Base-by-base conservation (phyloP, 768 basidiomycete species). In the Phylloporus scabripes region DNA sequence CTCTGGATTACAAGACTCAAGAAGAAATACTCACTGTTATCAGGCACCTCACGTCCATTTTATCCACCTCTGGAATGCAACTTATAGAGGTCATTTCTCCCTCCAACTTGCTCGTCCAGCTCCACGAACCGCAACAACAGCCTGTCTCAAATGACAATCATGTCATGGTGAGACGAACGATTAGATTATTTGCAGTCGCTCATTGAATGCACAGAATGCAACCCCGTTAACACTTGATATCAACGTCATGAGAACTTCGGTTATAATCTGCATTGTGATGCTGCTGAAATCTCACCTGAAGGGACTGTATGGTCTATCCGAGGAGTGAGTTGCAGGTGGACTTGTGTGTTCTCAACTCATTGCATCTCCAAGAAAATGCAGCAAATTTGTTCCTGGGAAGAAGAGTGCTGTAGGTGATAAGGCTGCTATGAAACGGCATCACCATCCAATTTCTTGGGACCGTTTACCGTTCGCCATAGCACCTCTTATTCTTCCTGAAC, bases 1-100 rank as follows among this genome's bases (percentile, higher is more conserved):
- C 85, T 0, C 81, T 99, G 52, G 93, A 98, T 29, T 98, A 94
- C 74, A 97, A 92, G 72, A 90, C 91, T 0, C 85, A 87, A 58
- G 96, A 99, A 66, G 96, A 98, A 68, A 83, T 86, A 5, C 71
- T 97, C 45, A 83, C 87, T 5, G 83, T 97, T 20, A 80, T 96
- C 61, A 87, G 86, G 51, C 77, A 79, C 47, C 74, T 94, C 48
- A 92, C 89, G 8, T 70, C 77, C 15, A 75, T 86, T 20, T 74
- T 91, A 40, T 93, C 86, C 1, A 87, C 83, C 2, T 78, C 80
- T 9, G 95, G 88, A 46, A 84, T 83, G 76, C 89, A 88, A 58
- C 67, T 89, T n/a, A 75, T 91, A 48, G 92, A 87, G 58, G 69
- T 74, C 17, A 64, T 87, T 18, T 86, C 83, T 5, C 89, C 88